Conservation (phyloP, 169 alveolate species). For the Plasmodium blacklocki region DNA sequence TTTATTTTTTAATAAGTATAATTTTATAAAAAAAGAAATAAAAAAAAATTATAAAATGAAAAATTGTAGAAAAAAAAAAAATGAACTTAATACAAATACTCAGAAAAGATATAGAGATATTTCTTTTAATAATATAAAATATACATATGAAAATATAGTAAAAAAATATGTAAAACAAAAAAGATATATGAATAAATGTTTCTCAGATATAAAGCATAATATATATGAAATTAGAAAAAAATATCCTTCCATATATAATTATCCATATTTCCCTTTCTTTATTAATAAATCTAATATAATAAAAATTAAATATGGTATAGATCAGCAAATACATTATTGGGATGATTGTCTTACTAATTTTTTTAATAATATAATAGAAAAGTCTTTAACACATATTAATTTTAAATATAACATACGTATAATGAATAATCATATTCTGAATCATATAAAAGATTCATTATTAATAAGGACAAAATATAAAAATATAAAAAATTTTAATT, state of each 20-base stretch:
- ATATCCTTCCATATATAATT: not conserved
- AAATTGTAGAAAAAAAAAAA: not conserved
- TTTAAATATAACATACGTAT: conserved; percentile 29
- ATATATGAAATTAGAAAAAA: conserved; percentile 26
- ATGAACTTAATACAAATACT: not conserved
- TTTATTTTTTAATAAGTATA: conserved; percentile 15
- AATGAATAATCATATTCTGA: conserved; percentile 32
- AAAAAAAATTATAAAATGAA: not conserved
- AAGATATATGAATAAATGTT: conserved; percentile 16
- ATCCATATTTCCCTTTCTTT: conserved; percentile 49
- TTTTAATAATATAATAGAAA: conserved; percentile 35
- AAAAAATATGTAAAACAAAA: conserved; percentile 32
- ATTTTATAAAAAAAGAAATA: conserved; percentile 5
- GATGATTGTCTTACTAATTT: conserved; percentile 47
- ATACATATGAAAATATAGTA: conserved; percentile 1
- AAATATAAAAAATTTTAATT: conserved; percentile 5
- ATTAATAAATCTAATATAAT: conserved; percentile 38
- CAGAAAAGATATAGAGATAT: no score
- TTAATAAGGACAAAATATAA: not conserved
- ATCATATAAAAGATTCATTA: conserved; percentile 26
- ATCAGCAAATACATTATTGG: conserved; percentile 41
- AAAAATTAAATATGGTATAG: conserved; percentile 44
- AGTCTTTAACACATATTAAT: conserved; percentile 21
- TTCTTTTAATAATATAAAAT: not conserved
- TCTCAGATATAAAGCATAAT: conserved; percentile 21